phyloP scores from a whole-genome alignment of 129 eudicot species.

The Erigeron canadensis region DNA sequence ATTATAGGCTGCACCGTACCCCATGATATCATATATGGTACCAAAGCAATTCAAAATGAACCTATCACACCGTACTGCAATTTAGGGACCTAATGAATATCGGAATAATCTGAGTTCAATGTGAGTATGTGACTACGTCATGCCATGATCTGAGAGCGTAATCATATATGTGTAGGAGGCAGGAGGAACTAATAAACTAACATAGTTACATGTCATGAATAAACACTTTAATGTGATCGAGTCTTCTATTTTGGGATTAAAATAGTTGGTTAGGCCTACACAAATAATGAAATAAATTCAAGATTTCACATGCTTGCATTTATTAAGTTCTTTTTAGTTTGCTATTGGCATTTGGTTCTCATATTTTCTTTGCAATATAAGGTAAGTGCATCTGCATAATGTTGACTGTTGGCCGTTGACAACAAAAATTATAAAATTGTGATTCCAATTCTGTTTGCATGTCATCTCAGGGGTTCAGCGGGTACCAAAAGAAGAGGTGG shows the following conservation, averaged over 20 bases:
- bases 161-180: too few relatives aligned
- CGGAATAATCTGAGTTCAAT: too few relatives aligned
- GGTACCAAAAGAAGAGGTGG: slow-evolving; percentile 86
- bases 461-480: slow-evolving; percentile 49
- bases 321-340: not conserved
- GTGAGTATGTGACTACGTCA: too few relatives aligned
- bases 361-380: slow-evolving; percentile 3
- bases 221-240: not conserved
- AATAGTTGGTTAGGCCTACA: not conserved
- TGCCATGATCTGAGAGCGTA: too few relatives aligned
- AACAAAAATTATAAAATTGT: not conserved
- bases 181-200: too few relatives aligned
- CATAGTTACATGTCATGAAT: too few relatives aligned
- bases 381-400: not conserved
- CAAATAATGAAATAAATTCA: not conserved
- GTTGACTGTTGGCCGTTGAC: not conserved
- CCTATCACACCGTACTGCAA: too few relatives aligned
- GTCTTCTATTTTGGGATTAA: not conserved
- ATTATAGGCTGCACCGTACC: too few relatives aligned
- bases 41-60: too few relatives aligned
- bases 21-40: too few relatives aligned
- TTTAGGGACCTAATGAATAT: too few relatives aligned
- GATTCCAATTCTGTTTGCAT: not conserved
- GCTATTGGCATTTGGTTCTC: not conserved
- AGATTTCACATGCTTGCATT: not conserved